A percentile compares a stretch with the other conserved stretches of the same genome.
These are phyloP conservation scores for Leccinum variicolor DNA, from an alignment of 768 basidiomycete genomes.

Conservation along the genomic window DNA sequence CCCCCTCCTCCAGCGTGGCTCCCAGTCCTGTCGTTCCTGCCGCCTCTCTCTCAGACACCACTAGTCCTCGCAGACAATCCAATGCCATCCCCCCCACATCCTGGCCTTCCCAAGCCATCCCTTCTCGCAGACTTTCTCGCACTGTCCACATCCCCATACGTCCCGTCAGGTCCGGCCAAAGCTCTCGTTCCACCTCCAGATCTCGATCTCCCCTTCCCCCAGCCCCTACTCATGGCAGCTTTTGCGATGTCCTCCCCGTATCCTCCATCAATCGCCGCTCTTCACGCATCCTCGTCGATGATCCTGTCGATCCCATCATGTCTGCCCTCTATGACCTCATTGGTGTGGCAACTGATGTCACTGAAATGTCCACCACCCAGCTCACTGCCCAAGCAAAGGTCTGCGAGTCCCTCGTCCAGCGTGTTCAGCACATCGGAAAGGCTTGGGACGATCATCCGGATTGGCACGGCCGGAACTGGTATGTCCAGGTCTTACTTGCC, in stretches of 20 bases:
- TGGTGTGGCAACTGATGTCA: slow-evolving; percentile 87
- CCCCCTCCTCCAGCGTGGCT: slow-evolving; percentile 46
- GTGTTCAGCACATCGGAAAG: slow-evolving; percentile 88
- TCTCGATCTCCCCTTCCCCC: slow-evolving; percentile 91
- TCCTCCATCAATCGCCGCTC: slow-evolving; percentile 64
- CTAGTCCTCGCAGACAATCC: slow-evolving; percentile 63
- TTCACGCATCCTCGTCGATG: slow-evolving; percentile 80
- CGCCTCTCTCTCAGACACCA: slow-evolving; percentile 58
- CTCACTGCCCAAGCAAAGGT: slow-evolving; percentile 83
- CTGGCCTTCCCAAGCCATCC: slow-evolving; percentile 56
- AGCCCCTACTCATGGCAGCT: slow-evolving; percentile 58
- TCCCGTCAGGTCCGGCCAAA: slow-evolving; percentile 68
- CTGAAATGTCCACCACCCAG: slow-evolving; percentile 83
- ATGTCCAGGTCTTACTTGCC: slow-evolving; percentile 93
- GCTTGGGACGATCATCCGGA: slow-evolving; percentile 98
- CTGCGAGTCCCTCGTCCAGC: slow-evolving; percentile 83
- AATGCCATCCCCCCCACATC: slow-evolving; percentile 46
- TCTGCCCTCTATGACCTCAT: slow-evolving; percentile 89
- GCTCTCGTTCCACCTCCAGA: slow-evolving; percentile 91
- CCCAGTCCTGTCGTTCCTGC: slow-evolving; percentile 61
- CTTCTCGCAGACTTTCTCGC: slow-evolving; percentile 82
- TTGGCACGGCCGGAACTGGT: slow-evolving; percentile 98
- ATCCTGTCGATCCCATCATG: slow-evolving; percentile 88
- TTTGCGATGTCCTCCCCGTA: slow-evolving; percentile 49
- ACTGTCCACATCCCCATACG: slow-evolving; percentile 74